These are phyloP conservation scores for Brasilioporus rufonigricans DNA, from an alignment of 768 basidiomycete genomes.

Conservation along the genomic window DNA sequence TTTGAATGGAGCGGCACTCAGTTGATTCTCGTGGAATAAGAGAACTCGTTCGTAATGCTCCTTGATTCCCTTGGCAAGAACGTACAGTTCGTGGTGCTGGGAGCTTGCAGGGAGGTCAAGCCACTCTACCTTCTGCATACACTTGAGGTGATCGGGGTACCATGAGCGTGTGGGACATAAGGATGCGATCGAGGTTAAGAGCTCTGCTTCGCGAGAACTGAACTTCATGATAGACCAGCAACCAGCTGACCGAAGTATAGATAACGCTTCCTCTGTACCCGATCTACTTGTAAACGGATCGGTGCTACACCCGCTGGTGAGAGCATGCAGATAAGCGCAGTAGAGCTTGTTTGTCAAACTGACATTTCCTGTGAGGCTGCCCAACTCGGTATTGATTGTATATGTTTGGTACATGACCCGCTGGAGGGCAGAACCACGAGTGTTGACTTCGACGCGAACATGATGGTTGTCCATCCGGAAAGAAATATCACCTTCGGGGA, in stretches of 20 bases:
- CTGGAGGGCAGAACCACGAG: neutral
- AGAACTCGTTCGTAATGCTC: constrained; percentile 8
- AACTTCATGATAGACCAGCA: constrained; percentile 42
- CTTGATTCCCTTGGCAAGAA: constrained; percentile 28
- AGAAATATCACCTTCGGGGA: constrained; percentile 36
- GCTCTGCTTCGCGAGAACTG: constrained; percentile 23
- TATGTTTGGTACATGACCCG: constrained; percentile 29
- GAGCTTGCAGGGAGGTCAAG: constrained; percentile 5
- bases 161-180: constrained; percentile 37
- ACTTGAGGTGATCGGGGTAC: constrained; percentile 35
- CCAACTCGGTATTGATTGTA: constrained; percentile 28
- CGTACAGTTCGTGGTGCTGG: constrained; percentile 12
- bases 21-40: constrained; percentile 3
- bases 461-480: constrained; percentile 13
- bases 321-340: constrained; percentile 43
- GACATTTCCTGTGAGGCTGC: constrained; percentile 26
- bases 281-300: constrained; percentile 45
- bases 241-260: constrained; percentile 36
- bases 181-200: constrained; percentile 33
- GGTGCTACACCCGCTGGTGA: constrained; percentile 40
- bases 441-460: constrained; percentile 14
- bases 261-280: constrained; percentile 13
- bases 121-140: constrained; percentile 43
- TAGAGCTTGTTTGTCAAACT: constrained; percentile 34
- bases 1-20: neutral